Conservation (phyloP, 306 rosid genomes). For the Quercus agrifolia region DNA sequence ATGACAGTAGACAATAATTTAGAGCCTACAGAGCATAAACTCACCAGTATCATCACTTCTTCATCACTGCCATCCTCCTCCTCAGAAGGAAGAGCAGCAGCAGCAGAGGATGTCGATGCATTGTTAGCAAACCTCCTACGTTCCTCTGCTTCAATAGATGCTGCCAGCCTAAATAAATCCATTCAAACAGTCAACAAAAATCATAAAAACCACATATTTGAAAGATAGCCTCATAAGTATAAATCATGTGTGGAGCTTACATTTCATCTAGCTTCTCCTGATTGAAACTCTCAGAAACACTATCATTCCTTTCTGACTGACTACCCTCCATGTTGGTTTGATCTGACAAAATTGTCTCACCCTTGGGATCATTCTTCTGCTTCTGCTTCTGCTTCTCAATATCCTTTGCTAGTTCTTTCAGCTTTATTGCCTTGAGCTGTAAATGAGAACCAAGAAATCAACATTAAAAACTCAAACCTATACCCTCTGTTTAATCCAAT, state of each 20-base stretch:
- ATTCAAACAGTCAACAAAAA: conserved; percentile 5
- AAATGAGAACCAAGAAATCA: conserved; percentile 1
- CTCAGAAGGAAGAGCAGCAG: conserved; percentile 7
- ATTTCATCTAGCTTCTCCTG: conserved; percentile 58
- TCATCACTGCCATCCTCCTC: conserved; percentile 22
- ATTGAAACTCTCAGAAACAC: conserved; percentile 17
- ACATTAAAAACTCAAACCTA: conserved; percentile 5
- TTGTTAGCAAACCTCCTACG: conserved; percentile 16
- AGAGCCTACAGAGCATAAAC: neutral
- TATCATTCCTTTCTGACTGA: conserved; percentile 29
- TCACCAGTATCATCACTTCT: conserved; percentile 35
- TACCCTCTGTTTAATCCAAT: neutral
- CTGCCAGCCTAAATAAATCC: conserved; percentile 45
- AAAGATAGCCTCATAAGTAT: conserved; percentile 2
- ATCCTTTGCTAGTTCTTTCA: conserved; percentile 69
- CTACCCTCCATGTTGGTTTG: conserved; percentile 25
- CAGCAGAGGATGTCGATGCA: neutral
- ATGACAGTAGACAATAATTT: neutral
- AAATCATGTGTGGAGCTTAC: conserved; percentile 38
- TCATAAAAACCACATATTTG: conserved; percentile 2
- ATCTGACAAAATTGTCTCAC: conserved; percentile 35
- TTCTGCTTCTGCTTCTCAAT: conserved; percentile 65
- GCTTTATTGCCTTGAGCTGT: conserved; percentile 68
- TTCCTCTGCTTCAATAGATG: conserved; percentile 37
- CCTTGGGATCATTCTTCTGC: conserved; percentile 45